These are phyloP conservation scores for Arabis hirsuta DNA, from an alignment of 345 rosid genomes.

Conservation along the genomic window DNA sequence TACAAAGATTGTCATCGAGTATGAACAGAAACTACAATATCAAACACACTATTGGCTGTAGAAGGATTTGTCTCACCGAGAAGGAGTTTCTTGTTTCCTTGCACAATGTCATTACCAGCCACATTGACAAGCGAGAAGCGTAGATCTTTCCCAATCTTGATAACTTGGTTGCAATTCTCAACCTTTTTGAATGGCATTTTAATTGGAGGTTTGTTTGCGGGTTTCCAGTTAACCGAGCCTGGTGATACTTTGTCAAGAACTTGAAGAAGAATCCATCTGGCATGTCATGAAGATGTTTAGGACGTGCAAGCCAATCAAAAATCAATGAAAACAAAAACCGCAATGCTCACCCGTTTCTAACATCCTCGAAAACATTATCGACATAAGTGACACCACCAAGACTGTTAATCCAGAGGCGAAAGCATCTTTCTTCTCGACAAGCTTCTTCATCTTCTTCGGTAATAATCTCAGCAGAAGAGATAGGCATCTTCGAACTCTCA, in stretches of 20 bases:
- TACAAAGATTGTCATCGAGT: not conserved
- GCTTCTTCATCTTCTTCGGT: slow-evolving; percentile 83
- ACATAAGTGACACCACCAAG: slow-evolving; percentile 69
- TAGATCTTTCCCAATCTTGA: slow-evolving; percentile 75
- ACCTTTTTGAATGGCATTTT: slow-evolving; percentile 91
- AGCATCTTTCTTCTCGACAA: slow-evolving; percentile 88
- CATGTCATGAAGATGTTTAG: slow-evolving; percentile 4
- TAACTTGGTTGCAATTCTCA: slow-evolving; percentile 87
- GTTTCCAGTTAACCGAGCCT: slow-evolving; percentile 85
- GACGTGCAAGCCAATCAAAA: not conserved
- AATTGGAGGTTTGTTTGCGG: slow-evolving; percentile 81
- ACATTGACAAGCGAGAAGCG: slow-evolving; percentile 87
- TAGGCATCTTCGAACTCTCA: slow-evolving; percentile 50
- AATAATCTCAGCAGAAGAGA: slow-evolving; percentile 77
- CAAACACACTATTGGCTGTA: not conserved
- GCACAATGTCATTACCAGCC: slow-evolving; percentile 86
- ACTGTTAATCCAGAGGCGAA: slow-evolving; percentile 92
- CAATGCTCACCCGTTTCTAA: slow-evolving; percentile 75
- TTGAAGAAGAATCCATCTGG: slow-evolving; percentile 89
- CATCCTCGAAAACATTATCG: slow-evolving; percentile 80
- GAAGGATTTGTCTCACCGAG: slow-evolving; percentile 50
- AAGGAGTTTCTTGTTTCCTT: slow-evolving; percentile 88
- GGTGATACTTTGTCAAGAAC: slow-evolving; percentile 76
- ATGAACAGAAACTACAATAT: not conserved
- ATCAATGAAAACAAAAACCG: not conserved